phyloP scores from a whole-genome alignment of 768 basidiomycete genomes.

The Rossbeevera mucosa region DNA sequence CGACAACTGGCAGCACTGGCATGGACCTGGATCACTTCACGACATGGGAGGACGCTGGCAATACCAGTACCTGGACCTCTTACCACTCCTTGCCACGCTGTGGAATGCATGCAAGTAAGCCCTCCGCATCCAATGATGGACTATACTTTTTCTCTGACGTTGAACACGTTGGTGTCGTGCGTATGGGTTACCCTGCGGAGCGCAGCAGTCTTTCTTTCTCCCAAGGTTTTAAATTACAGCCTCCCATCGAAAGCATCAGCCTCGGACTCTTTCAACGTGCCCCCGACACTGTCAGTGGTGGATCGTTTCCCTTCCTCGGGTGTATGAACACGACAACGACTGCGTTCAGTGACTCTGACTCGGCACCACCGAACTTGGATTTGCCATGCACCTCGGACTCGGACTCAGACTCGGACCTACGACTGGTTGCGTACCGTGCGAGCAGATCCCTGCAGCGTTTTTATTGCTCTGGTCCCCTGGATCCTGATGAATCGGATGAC shows the following conservation, averaged over 20 bases:
- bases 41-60: neutral
- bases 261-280: neutral
- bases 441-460: neutral
- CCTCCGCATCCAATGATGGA: neutral
- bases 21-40: too few species aligned
- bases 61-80: neutral
- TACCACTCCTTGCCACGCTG: neutral
- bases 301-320: neutral
- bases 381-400: neutral
- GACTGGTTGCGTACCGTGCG: neutral
- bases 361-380: neutral
- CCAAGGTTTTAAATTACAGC: neutral
- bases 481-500: neutral
- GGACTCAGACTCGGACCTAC: too few species aligned
- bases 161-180: neutral
- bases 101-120: neutral
- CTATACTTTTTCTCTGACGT: neutral
- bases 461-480: neutral
- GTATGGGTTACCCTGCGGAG: neutral
- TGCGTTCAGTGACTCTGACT: neutral
- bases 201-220: neutral
- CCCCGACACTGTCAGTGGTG: neutral
- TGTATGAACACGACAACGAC: neutral
- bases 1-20: neutral
- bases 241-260: neutral